These are phyloP conservation scores for Rhodotorula sp. DNA, from an alignment of 1,284 basidiomycete species.

Conservation along the genomic window DNA sequence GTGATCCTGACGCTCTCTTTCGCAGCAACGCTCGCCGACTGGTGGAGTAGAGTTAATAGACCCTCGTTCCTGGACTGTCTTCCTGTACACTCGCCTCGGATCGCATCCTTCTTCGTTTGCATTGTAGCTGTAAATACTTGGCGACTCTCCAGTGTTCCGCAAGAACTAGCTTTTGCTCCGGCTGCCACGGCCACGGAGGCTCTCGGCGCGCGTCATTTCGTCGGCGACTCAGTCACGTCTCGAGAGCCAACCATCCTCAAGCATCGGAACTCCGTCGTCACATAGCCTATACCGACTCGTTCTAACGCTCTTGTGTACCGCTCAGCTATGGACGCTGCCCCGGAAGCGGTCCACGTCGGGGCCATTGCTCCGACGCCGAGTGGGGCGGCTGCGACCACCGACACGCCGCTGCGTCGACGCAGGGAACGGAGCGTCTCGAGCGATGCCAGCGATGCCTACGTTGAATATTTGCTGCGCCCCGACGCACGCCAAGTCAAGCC, in stretches of 20 bases:
- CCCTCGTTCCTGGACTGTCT: not conserved
- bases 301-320: too few relatives aligned
- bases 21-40: conserved; percentile 29
- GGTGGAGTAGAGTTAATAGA: conserved; percentile 15
- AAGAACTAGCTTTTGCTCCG: not conserved
- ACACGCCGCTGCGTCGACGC: not conserved
- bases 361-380: not conserved
- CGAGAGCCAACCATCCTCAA: too few relatives aligned
- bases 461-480: conserved; percentile 10
- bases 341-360: not conserved
- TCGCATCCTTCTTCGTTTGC: too few relatives aligned
- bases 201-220: too few relatives aligned
- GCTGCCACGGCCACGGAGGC: not conserved
- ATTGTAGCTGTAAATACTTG: not conserved
- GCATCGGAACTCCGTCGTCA: too few relatives aligned
- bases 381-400: not conserved
- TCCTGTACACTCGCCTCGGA: not conserved
- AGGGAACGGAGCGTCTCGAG: not conserved
- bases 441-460: not conserved
- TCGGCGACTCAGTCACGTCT: too few relatives aligned
- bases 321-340: too few relatives aligned
- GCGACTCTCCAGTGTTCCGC: not conserved
- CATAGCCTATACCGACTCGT: too few relatives aligned
- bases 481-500: not conserved
- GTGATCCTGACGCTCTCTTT: not conserved